These are phyloP conservation scores for Physcia stellaris DNA, from an alignment of 495 filamentous ascomycete species.

Conservation along the genomic window DNA sequence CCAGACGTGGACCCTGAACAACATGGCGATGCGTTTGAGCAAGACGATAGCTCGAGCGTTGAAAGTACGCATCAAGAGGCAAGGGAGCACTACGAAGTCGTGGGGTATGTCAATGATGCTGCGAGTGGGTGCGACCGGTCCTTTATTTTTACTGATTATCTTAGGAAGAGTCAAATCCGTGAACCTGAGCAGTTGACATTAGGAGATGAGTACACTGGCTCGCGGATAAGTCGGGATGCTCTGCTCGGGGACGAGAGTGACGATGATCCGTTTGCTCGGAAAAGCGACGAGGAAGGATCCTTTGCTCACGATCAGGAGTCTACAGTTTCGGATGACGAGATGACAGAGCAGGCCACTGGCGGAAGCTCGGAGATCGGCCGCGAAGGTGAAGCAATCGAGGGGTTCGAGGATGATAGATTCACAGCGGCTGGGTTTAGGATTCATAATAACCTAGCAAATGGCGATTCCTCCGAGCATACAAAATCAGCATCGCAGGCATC, in stretches of 20 bases:
- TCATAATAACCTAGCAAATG: too few relatives aligned
- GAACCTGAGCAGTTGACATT: constrained; percentile 50
- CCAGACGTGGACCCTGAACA: constrained; percentile 86
- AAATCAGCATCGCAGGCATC: too few relatives aligned
- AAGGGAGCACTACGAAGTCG: constrained; percentile 73
- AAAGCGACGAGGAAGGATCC: constrained; percentile 2
- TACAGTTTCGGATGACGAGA: constrained; percentile 26
- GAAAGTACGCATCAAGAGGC: constrained; percentile 33
- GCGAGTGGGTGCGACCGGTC: neutral
- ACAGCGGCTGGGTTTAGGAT: neutral
- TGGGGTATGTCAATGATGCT: constrained; percentile 48
- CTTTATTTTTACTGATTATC: neutral
- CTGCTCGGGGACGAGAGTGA: constrained; percentile 36
- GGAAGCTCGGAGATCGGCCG: constrained; percentile 1
- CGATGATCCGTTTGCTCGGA: constrained; percentile 18
- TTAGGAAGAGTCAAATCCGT: constrained; percentile 72
- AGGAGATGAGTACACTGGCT: constrained; percentile 73
- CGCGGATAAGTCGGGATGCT: constrained; percentile 59
- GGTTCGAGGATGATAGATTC: constrained; percentile 12
- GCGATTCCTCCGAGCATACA: too few relatives aligned
- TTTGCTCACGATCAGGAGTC: constrained; percentile 25
- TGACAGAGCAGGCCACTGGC: neutral
- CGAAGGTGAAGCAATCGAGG: constrained; percentile 12
- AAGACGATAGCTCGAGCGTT: constrained; percentile 35
- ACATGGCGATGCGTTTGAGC: constrained; percentile 38